These are phyloP conservation scores for Pilasporangium apinafurcum DNA, from an alignment of 352 stramenopile species.

Conservation along the genomic window DNA sequence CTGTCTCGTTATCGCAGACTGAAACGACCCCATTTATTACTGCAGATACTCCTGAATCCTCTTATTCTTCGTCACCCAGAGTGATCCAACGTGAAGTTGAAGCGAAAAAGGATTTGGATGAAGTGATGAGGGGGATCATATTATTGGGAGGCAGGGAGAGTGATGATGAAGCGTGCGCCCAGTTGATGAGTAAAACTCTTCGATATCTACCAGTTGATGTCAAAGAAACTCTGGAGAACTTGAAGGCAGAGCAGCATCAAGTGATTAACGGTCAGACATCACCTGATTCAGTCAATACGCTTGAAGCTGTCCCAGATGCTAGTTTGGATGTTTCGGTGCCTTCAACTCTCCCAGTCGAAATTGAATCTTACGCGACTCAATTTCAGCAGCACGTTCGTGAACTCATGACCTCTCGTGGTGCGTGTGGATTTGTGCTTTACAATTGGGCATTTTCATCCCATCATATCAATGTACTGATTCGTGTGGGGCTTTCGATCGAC, in stretches of 20 bases:
- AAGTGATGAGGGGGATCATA: conserved; percentile 42
- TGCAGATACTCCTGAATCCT: too few species aligned
- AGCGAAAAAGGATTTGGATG: conserved; percentile 25
- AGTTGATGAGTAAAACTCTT: conserved; percentile 25
- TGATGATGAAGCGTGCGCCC: conserved; percentile 29
- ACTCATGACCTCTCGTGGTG: conserved; percentile 7
- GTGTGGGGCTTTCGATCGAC: conserved; percentile 35
- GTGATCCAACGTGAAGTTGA: conserved; percentile 9
- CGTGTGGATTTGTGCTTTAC: conserved; percentile 45
- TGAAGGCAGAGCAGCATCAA: conserved; percentile 4
- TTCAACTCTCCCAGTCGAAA: background rate
- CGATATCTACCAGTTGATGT: conserved; percentile 42
- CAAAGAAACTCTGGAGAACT: conserved; percentile 3
- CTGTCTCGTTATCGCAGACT: too few species aligned
- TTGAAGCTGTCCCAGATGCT: too few species aligned
- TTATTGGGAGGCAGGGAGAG: conserved; percentile 39
- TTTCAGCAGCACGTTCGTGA: conserved; percentile 8
- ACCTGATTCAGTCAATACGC: too few species aligned
- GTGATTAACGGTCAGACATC: background rate
- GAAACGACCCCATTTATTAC: too few species aligned
- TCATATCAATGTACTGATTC: conserved; percentile 43
- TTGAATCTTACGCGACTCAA: conserved; percentile 12
- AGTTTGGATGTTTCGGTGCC: background rate
- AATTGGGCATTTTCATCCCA: conserved; percentile 41
- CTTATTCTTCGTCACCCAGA: background rate